Evolutionary conservation across 2,329 filamentous ascomycete species (phyloP).

Genomic region (Alternaria conjuncta): DNA sequence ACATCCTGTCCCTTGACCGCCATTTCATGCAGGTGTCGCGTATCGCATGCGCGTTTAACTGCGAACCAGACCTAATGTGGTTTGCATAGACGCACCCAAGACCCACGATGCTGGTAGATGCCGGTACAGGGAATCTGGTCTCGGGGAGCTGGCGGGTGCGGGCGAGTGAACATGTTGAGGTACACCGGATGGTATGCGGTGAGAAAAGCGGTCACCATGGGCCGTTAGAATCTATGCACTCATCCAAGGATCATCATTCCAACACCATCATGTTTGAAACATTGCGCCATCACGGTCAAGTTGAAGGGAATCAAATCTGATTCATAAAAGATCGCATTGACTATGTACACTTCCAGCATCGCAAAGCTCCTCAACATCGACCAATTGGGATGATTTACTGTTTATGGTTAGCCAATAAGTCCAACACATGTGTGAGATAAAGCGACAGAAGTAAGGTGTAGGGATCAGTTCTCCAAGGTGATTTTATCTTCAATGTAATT

Average conservation of each 20-base stretch:
- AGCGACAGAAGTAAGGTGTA: background rate
- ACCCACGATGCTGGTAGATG: slow-evolving; percentile 7
- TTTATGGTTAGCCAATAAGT: slow-evolving; percentile 12
- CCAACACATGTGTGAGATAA: background rate
- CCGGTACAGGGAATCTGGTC: slow-evolving; percentile 11
- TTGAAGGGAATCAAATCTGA: background rate
- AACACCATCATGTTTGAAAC: background rate
- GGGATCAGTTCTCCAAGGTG: slow-evolving; percentile 70
- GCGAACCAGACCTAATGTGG: background rate
- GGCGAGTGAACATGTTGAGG: slow-evolving; percentile 5
- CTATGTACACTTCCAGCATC: slow-evolving; percentile 7
- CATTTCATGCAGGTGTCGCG: slow-evolving; percentile 20
- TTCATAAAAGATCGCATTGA: background rate
- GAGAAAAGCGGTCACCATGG: slow-evolving; percentile 21
- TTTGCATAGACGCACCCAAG: slow-evolving; percentile 5
- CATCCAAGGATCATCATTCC: background rate
- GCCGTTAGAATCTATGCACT: background rate
- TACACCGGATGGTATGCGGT: slow-evolving; percentile 9
- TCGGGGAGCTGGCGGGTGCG: background rate
- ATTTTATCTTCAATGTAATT: slow-evolving; percentile 65
- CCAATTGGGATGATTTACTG: background rate
- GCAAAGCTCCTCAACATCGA: background rate
- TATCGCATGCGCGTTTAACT: background rate
- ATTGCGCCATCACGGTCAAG: background rate
- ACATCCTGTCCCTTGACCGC: slow-evolving; percentile 15